These are phyloP conservation scores for Thermomucor indicae-seudaticae DNA, from an alignment of 371 early-diverging fungal genomes.

Conservation along the genomic window DNA sequence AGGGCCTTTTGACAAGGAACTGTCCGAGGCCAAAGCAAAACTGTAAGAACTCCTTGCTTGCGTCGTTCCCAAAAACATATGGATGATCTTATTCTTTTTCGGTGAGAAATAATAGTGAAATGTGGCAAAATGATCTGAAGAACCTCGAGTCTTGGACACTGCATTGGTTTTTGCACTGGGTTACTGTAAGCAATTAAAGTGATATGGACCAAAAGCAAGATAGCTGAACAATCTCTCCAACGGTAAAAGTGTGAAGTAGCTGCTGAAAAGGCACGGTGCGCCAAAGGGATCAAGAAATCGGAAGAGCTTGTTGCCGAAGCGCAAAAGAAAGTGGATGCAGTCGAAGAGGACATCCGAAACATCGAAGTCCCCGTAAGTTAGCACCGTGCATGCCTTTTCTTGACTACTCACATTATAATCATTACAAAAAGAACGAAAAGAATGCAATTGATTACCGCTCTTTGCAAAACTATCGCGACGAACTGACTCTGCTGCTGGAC, in stretches of 20 bases:
- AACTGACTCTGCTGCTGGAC: slow-evolving; percentile 31
- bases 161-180: slow-evolving; percentile 27
- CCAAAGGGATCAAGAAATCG: slow-evolving; percentile 25
- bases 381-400: background rate
- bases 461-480: slow-evolving; percentile 41
- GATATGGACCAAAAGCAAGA: too few relatives aligned
- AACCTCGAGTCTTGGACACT: slow-evolving; percentile 33
- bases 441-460: slow-evolving; percentile 33
- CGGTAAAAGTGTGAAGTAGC: slow-evolving; percentile 27
- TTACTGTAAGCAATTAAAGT: slow-evolving; percentile 29
- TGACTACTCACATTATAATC: background rate
- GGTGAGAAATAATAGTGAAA: slow-evolving; percentile 6
- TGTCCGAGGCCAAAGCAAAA: slow-evolving; percentile 30
- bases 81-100: background rate
- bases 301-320: slow-evolving; percentile 19
- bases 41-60: slow-evolving; percentile 22
- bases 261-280: slow-evolving; percentile 21
- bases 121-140: slow-evolving; percentile 28
- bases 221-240: background rate
- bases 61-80: too few relatives aligned
- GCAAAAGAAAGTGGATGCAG: slow-evolving; percentile 5
- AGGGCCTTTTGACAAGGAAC: slow-evolving; percentile 27
- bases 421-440: slow-evolving; percentile 27
- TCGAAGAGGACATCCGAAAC: slow-evolving; percentile 15
- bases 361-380: slow-evolving; percentile 19